phyloP scores from a whole-genome alignment of 805 yeast species.

The Yamadazyma nakazawae region DNA sequence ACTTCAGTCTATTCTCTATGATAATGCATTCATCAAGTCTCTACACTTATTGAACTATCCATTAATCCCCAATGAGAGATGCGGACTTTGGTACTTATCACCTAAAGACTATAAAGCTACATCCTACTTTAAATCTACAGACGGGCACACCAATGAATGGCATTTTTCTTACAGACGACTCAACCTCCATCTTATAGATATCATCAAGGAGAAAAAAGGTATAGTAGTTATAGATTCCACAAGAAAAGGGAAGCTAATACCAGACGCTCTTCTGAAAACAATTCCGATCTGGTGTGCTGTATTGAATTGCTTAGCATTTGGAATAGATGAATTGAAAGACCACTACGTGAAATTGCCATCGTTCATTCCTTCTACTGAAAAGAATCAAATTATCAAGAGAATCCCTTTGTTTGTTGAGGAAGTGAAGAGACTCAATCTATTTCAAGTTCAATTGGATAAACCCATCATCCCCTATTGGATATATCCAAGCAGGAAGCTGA shows the following conservation, averaged over 20 bases:
- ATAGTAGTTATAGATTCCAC: slow-evolving; percentile 77
- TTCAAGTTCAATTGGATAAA: slow-evolving; percentile 4
- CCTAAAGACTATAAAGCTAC: slow-evolving; percentile 41
- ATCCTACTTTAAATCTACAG: slow-evolving; percentile 84
- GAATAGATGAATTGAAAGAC: slow-evolving; percentile 13
- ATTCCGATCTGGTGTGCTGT: slow-evolving; percentile 92
- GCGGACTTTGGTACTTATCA: slow-evolving; percentile 82
- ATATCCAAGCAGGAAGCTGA: slow-evolving; percentile 9
- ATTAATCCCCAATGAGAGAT: slow-evolving; percentile 71
- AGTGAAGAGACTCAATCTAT: slow-evolving; percentile 24
- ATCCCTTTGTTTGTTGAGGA: slow-evolving; percentile 50
- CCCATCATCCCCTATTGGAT: slow-evolving; percentile 14
- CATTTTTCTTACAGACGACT: slow-evolving; percentile 68
- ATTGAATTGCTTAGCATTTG: slow-evolving; percentile 53
- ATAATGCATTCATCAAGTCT: slow-evolving; percentile 47
- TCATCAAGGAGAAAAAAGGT: slow-evolving; percentile 44
- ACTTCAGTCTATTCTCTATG: slow-evolving; percentile 68
- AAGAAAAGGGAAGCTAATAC: slow-evolving; percentile 77
- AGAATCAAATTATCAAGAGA: slow-evolving; percentile 42
- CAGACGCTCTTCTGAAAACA: slow-evolving; percentile 84
- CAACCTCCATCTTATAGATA: slow-evolving; percentile 65
- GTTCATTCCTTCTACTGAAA: slow-evolving; percentile 59
- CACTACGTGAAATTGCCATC: slow-evolving; percentile 9
- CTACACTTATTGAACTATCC: slow-evolving; percentile 29
- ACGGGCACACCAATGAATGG: slow-evolving; percentile 86